Conservation (phyloP, 257 asterid genomes). For the Cruciata laevipes region DNA sequence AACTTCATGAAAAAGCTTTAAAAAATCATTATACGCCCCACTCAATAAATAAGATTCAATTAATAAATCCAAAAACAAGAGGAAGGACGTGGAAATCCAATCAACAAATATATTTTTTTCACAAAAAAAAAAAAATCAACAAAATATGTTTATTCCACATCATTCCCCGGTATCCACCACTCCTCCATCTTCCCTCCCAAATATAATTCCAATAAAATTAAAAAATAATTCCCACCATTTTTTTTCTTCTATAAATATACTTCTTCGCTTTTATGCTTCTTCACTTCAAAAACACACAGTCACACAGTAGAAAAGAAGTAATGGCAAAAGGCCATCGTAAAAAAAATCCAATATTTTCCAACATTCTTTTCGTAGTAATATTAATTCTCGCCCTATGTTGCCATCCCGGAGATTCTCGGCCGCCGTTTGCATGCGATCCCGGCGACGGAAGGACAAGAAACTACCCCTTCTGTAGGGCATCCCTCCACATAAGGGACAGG, state of each 20-base stretch:
- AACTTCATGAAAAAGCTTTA: not conserved
- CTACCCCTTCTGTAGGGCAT: slow-evolving; percentile 45
- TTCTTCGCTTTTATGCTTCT: not conserved
- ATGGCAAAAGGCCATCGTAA: slow-evolving; percentile 3
- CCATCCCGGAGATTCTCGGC: slow-evolving; percentile 31
- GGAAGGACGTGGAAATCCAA: slow-evolving; percentile 28
- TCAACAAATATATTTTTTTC: slow-evolving; percentile 5
- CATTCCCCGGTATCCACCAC: not conserved
- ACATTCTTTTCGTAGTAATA: slow-evolving; percentile 11
- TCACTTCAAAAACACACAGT: slow-evolving; percentile 11
- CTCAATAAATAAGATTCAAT: not conserved
- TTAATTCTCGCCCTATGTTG: slow-evolving; percentile 6
- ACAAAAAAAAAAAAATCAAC: slow-evolving; percentile 21
- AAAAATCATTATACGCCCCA: not conserved
- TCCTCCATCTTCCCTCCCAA: slow-evolving; percentile 1
- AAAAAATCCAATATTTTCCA: slow-evolving; percentile 4
- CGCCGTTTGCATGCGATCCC: slow-evolving; percentile 75
- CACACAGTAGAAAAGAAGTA: not conserved
- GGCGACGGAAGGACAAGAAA: slow-evolving; percentile 30
- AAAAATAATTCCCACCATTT: not conserved
- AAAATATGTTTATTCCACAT: not conserved
- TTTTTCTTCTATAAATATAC: slow-evolving; percentile 27
- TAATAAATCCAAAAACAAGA: not conserved
- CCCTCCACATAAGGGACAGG: slow-evolving; percentile 48
- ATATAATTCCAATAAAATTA: not conserved